Percentiles rank a stretch among this genome's conserved stretches.
phyloP scores from a whole-genome alignment of 2,329 filamentous ascomycete species.

The Cryphonectria naterciae region DNA sequence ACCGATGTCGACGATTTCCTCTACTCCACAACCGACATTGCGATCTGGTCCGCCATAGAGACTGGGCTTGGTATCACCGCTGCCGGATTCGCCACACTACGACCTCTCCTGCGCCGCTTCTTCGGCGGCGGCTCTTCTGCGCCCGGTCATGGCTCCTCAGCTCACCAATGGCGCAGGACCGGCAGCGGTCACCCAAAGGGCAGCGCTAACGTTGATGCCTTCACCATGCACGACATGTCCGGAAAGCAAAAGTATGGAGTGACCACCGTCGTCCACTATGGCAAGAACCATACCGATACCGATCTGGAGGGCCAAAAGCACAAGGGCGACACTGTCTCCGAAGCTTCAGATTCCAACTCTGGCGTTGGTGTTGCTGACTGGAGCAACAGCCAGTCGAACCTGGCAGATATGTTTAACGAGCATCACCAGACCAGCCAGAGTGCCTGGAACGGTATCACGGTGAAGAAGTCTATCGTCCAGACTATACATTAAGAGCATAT shows the following conservation, averaged over 20 bases:
- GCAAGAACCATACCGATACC: background rate
- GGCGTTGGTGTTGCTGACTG: background rate
- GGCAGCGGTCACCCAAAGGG: background rate
- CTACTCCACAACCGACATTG: slow-evolving; percentile 17
- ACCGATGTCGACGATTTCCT: slow-evolving; percentile 15
- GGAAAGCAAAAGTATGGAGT: background rate
- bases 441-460: background rate
- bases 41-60: slow-evolving; percentile 21
- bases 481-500: background rate
- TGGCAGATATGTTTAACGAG: background rate
- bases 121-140: background rate
- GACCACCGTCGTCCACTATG: background rate
- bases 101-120: slow-evolving; percentile 11
- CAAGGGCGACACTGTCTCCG: background rate
- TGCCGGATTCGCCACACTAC: slow-evolving; percentile 15
- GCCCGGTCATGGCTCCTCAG: background rate
- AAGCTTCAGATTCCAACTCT: background rate
- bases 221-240: background rate
- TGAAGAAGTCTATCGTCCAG: background rate
- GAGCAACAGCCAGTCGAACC: slow-evolving; percentile 7
- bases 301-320: slow-evolving; percentile 6
- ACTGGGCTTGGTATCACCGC: slow-evolving; percentile 18
- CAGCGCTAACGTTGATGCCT: background rate
- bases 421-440: background rate
- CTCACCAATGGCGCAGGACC: slow-evolving; percentile 4